phyloP scores from a whole-genome alignment of 371 early-diverging fungal genomes.

The Mucor saturninus region DNA sequence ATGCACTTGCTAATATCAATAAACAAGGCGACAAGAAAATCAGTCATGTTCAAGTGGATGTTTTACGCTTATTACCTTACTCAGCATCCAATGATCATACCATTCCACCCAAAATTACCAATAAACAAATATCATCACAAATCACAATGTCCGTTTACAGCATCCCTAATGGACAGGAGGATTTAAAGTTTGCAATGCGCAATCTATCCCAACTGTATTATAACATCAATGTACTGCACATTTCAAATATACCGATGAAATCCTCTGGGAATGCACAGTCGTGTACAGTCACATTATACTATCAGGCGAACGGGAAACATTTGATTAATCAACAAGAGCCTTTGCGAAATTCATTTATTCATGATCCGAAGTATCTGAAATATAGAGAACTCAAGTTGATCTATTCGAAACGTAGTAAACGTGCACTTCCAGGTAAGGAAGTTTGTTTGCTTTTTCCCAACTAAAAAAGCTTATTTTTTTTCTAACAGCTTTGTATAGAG shows the following conservation, averaged over 20 bases:
- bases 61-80: slow-evolving; percentile 22
- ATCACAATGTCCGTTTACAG: slow-evolving; percentile 35
- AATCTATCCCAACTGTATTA: slow-evolving; percentile 37
- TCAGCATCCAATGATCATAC: background rate
- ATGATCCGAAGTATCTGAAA: slow-evolving; percentile 27
- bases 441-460: background rate
- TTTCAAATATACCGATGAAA: slow-evolving; percentile 44
- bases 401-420: slow-evolving; percentile 35
- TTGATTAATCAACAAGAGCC: slow-evolving; percentile 26
- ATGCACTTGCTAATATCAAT: slow-evolving; percentile 7
- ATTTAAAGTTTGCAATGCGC: slow-evolving; percentile 35
- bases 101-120: slow-evolving; percentile 10
- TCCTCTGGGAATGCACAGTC: slow-evolving; percentile 24
- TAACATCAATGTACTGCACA: slow-evolving; percentile 30
- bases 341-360: slow-evolving; percentile 6
- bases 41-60: slow-evolving; percentile 30
- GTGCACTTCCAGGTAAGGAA: slow-evolving; percentile 29
- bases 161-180: slow-evolving; percentile 36
- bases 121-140: slow-evolving; percentile 19
- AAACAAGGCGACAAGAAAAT: background rate
- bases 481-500: slow-evolving; percentile 13
- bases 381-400: slow-evolving; percentile 24
- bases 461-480: background rate
- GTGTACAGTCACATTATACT: slow-evolving; percentile 32
- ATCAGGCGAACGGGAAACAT: slow-evolving; percentile 32